Base-by-base conservation (phyloP, 768 basidiomycete species). In the Suillus lakei region DNA sequence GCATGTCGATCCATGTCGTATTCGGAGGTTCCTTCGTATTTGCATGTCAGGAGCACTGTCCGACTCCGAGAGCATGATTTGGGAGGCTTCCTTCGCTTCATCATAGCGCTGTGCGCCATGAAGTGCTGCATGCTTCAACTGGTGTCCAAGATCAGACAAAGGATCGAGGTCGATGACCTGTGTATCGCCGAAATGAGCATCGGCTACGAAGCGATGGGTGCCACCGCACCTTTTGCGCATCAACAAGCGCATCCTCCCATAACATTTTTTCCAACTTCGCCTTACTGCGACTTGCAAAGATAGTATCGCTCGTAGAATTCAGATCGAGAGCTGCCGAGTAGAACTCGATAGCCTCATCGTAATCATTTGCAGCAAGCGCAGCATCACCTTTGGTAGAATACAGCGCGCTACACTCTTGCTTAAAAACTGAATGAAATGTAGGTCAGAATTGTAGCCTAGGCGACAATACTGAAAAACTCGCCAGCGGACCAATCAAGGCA, bases 401-500 rank as follows among this genome's bases (percentile, higher is more conserved):
- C 0, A 36, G 6, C 9, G 6, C n/a, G 32, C 15, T 36, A n/a
- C 54, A 55, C 15, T 55, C 32, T 55, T n/a, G 32, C 34, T 23
- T n/a, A n/a, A 55, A 55, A 28, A 32, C 54, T 55, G 12, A 36
- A 6, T 54, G 12, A 7, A 26, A 56, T 56, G 34, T 12, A n/a
- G 1, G n/a, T 56, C 13, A 56, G n/a, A 13, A 36, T 36, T 23
- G 13, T 16, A 36, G n/a, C n/a, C 12, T 15, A 7, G 55, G 26
- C 2, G 4, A 36, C n/a, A 36, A 7, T 5, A 16, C 23, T 16
- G 34, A 21, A 56, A 36, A 13, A 23, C 55, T 36, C n/a, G 4
- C 55, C n/a, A 23, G 55, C n/a, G 8, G n/a, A 36, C 55, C 55
- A 56, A 36, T 36, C 55, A 23, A 36, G 55, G 13, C 54, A 55